A percentile compares a stretch with the other conserved stretches of the same genome.
phyloP scores from a whole-genome alignment of 495 filamentous ascomycete species.

The Lasiosphaeria hispida region DNA sequence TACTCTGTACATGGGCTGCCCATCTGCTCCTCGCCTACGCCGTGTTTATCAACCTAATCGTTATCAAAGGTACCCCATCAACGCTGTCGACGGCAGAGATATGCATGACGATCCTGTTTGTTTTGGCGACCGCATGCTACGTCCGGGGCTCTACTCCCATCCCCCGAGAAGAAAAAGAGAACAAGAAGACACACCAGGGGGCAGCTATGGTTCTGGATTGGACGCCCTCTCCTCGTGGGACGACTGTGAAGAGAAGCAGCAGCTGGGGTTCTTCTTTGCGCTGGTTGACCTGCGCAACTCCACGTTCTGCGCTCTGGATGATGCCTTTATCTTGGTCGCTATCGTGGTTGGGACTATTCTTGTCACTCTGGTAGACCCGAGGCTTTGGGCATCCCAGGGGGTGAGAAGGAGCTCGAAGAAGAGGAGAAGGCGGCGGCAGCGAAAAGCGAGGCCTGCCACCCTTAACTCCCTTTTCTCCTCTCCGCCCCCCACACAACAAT shows the following conservation, averaged over 20 bases:
- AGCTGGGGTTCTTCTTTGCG: constrained; percentile 29
- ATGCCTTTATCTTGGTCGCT: constrained; percentile 22
- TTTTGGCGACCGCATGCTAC: constrained; percentile 32
- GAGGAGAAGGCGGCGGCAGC: constrained; percentile 4
- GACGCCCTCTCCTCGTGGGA: neutral
- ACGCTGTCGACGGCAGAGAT: constrained; percentile 22
- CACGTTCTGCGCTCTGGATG: constrained; percentile 27
- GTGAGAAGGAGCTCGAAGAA: constrained; percentile 5
- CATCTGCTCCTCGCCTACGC: constrained; percentile 23
- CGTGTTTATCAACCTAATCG: constrained; percentile 22
- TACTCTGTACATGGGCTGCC: constrained; percentile 10
- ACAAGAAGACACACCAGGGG: neutral
- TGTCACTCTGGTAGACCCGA: constrained; percentile 8
- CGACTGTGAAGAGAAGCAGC: constrained; percentile 1
- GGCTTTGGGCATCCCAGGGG: neutral
- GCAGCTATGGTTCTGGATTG: constrained; percentile 41
- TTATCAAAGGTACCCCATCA: neutral
- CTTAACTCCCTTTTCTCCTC: neutral
- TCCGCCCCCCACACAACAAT: no score
- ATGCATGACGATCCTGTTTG: constrained; percentile 38
- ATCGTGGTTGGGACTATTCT: constrained; percentile 9
- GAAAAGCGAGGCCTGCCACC: neutral
- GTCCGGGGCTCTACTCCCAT: constrained; percentile 13
- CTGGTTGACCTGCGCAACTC: constrained; percentile 18
- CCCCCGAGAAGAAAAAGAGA: neutral